Evolutionary conservation across 2,329 filamentous ascomycete species (phyloP).

Genomic region (Boeremia exigua): DNA sequence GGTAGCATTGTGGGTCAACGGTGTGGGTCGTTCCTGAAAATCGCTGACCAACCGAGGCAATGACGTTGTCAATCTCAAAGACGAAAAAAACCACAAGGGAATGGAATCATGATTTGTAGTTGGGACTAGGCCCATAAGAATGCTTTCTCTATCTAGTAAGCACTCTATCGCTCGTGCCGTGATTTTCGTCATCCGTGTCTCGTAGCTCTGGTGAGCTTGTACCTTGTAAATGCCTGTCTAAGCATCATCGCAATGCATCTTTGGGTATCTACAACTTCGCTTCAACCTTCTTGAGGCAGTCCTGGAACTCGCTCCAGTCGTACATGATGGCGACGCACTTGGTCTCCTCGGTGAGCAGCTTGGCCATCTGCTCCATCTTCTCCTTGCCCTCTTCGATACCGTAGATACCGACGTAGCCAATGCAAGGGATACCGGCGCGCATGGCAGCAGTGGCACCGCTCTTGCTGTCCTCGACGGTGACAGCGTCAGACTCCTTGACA

Average conservation of each 20-base stretch:
- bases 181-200: conserved; percentile 27
- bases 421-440: conserved; percentile 77
- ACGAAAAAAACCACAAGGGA: conserved; percentile 5
- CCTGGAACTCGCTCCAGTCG: conserved; percentile 59
- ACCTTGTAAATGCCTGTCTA: conserved; percentile 14
- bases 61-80: conserved; percentile 3
- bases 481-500: conserved; percentile 71
- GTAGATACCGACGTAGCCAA: conserved; percentile 80
- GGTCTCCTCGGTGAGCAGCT: conserved; percentile 56
- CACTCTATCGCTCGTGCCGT: conserved; percentile 23
- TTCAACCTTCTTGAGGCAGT: conserved; percentile 58
- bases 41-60: background rate
- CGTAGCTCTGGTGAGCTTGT: conserved; percentile 26
- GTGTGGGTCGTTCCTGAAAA: conserved; percentile 13
- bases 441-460: conserved; percentile 79
- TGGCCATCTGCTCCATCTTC: conserved; percentile 56
- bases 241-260: conserved; percentile 18
- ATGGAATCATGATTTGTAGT: background rate
- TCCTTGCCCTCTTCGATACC: conserved; percentile 51
- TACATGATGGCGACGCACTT: conserved; percentile 58
- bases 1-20: conserved; percentile 2
- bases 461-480: conserved; percentile 89
- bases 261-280: conserved; percentile 39
- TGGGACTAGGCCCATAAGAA: background rate
- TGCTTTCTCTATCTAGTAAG: conserved; percentile 22